Percentiles rank a stretch among this genome's conserved stretches.
phyloP scores from a whole-genome alignment of 2,329 filamentous ascomycete genomes.

The Gaeumannomyces tritici region DNA sequence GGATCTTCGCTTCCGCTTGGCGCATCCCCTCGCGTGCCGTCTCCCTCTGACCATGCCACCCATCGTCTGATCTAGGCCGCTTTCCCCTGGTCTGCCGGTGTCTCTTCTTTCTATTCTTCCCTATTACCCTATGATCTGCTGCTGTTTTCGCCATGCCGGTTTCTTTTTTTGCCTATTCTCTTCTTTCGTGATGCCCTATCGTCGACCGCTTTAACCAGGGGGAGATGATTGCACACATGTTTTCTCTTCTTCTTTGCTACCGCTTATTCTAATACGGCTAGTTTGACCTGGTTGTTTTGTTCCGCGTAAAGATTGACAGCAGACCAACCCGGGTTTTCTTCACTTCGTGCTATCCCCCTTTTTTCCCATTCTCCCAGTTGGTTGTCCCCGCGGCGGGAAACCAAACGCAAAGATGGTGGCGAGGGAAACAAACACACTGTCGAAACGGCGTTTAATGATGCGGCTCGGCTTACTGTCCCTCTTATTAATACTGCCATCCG shows the following conservation, averaged over 20 bases:
- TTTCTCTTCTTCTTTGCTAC: conserved; percentile 1
- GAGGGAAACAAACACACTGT: not conserved
- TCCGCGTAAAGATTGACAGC: not conserved
- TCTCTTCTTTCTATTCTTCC: conserved; percentile 6
- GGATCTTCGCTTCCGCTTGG: not conserved
- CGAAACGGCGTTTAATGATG: not conserved
- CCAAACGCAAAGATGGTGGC: not conserved
- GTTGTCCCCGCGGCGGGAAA: not conserved
- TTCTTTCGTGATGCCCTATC: conserved; percentile 14
- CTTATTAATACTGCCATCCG: not conserved
- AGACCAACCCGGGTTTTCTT: not conserved
- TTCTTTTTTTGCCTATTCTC: conserved; percentile 5
- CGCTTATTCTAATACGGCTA: not conserved
- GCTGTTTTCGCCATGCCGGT: conserved; percentile 14
- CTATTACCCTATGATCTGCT: conserved; percentile 10
- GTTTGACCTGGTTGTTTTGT: not conserved
- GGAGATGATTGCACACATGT: conserved; percentile 7
- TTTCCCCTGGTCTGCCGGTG: not conserved
- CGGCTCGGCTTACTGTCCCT: not conserved
- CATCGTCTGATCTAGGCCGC: not conserved
- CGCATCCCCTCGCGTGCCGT: not conserved
- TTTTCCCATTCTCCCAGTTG: not conserved
- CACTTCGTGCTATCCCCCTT: not conserved
- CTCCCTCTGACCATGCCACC: conserved; percentile 4
- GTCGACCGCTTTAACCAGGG: conserved; percentile 6